A percentile compares a stretch with the other conserved stretches of the same genome.
Evolutionary conservation across 2,329 filamentous ascomycete species (phyloP).

Genomic region (Arthrobotrys musiformis): DNA sequence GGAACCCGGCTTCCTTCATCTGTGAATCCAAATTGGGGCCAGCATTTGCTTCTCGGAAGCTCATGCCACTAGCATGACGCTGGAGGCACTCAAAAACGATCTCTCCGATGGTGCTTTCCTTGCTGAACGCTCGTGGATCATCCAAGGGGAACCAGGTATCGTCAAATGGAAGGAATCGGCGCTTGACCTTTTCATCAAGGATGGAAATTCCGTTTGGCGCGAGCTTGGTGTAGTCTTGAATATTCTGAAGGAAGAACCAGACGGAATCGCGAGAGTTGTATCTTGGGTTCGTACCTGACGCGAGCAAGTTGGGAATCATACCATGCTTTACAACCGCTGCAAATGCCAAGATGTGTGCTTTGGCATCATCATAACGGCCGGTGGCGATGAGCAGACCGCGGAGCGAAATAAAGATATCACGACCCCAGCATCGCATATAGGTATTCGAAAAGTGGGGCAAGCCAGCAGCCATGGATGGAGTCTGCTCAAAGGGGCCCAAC

Average conservation of each 20-base stretch:
- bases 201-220: slow-evolving; percentile 80
- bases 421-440: slow-evolving; percentile 97
- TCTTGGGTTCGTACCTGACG: slow-evolving; percentile 83
- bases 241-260: slow-evolving; percentile 97
- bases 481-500: slow-evolving; percentile 83
- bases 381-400: slow-evolving; percentile 92
- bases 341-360: slow-evolving; percentile 93
- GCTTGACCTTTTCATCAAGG: slow-evolving; percentile 78
- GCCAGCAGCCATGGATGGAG: slow-evolving; percentile 89
- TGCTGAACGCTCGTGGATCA: slow-evolving; percentile 85
- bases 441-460: slow-evolving; percentile 92
- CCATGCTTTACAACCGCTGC: slow-evolving; percentile 96
- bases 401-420: slow-evolving; percentile 95
- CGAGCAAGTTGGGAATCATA: slow-evolving; percentile 94
- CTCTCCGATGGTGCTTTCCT: slow-evolving; percentile 83
- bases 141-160: slow-evolving; percentile 90
- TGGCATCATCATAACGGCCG: slow-evolving; percentile 86
- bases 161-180: slow-evolving; percentile 92
- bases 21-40: slow-evolving; percentile 87
- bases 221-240: slow-evolving; percentile 89
- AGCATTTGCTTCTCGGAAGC: slow-evolving; percentile 93
- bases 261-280: slow-evolving; percentile 97
- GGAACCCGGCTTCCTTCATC: slow-evolving; percentile 90
- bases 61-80: slow-evolving; percentile 87
- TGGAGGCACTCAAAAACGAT: slow-evolving; percentile 93